These are phyloP conservation scores for Chalara sp. DNA, from an alignment of 2,329 filamentous ascomycete species.

Conservation along the genomic window DNA sequence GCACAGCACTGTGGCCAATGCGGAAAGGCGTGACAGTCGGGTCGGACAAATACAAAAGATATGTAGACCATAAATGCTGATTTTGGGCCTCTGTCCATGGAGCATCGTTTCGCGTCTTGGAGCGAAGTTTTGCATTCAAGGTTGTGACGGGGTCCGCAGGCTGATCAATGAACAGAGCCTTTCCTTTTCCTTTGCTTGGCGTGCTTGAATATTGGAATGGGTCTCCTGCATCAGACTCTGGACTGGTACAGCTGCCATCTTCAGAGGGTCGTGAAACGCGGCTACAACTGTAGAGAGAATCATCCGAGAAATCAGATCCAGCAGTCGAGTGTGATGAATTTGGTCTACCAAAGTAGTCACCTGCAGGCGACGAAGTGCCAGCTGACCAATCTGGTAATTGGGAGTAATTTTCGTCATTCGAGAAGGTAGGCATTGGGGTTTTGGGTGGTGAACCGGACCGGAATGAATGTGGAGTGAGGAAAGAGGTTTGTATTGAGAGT, in stretches of 20 bases:
- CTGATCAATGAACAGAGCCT: conserved; percentile 3
- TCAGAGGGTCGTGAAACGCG: conserved; percentile 50
- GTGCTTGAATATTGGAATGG: conserved; percentile 23
- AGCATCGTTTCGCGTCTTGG: conserved; percentile 33
- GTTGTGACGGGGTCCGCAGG: background rate
- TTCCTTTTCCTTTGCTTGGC: conserved; percentile 18
- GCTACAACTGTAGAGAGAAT: conserved; percentile 50
- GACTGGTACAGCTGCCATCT: conserved; percentile 47
- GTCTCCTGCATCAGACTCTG: conserved; percentile 36
- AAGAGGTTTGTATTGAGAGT: conserved; percentile 8
- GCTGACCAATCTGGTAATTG: conserved; percentile 25
- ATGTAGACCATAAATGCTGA: conserved; percentile 59
- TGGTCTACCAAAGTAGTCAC: conserved; percentile 19
- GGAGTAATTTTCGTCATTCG: conserved; percentile 8
- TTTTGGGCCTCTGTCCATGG: conserved; percentile 61
- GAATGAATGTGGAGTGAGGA: conserved; percentile 16
- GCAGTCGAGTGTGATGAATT: conserved; percentile 19
- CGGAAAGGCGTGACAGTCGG: conserved; percentile 61
- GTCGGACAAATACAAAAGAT: conserved; percentile 58
- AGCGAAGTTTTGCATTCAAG: conserved; percentile 20
- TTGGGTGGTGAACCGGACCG: conserved; percentile 42
- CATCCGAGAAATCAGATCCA: conserved; percentile 48
- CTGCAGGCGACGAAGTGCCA: conserved; percentile 11
- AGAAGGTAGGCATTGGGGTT: conserved; percentile 42
- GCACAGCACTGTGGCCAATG: conserved; percentile 55